These are phyloP conservation scores for Pyracantha coccinea DNA, from an alignment of 331 rosid species.

Conservation along the genomic window DNA sequence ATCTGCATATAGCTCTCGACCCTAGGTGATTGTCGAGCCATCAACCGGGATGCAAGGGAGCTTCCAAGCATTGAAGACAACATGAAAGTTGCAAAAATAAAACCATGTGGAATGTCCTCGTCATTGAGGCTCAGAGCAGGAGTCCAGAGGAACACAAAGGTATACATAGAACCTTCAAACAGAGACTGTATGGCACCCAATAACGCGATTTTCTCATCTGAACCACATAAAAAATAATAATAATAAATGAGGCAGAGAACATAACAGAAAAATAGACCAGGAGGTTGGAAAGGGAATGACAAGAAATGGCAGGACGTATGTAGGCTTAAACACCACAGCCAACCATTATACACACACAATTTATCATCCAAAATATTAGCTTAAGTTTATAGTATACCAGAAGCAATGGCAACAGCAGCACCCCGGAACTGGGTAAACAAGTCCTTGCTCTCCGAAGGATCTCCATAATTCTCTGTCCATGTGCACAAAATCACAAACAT, in stretches of 20 bases:
- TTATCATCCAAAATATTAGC: background rate
- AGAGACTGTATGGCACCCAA: slow-evolving; percentile 90
- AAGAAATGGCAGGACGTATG: background rate
- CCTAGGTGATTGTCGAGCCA: slow-evolving; percentile 55
- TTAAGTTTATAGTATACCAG: slow-evolving; percentile 41
- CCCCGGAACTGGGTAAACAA: slow-evolving; percentile 82
- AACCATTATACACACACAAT: background rate
- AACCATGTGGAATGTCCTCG: slow-evolving; percentile 92
- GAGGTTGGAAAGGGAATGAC: background rate
- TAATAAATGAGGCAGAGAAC: slow-evolving; percentile 9
- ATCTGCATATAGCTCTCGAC: slow-evolving; percentile 93
- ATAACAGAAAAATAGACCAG: background rate
- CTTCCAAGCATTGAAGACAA: slow-evolving; percentile 98
- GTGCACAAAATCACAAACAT: slow-evolving; percentile 74
- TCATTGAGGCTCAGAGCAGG: slow-evolving; percentile 93
- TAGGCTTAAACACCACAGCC: background rate
- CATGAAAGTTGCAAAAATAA: slow-evolving; percentile 94
- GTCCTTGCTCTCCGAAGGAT: slow-evolving; percentile 84
- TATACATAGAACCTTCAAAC: slow-evolving; percentile 95
- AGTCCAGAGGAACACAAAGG: slow-evolving; percentile 94
- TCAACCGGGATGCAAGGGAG: slow-evolving; percentile 72
- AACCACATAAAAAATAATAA: slow-evolving; percentile 11
- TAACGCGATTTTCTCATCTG: slow-evolving; percentile 88
- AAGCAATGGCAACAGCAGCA: slow-evolving; percentile 98
- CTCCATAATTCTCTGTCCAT: slow-evolving; percentile 96